phyloP scores from a whole-genome alignment of 2,329 filamentous ascomycete genomes.

The Ophiostoma ips region DNA sequence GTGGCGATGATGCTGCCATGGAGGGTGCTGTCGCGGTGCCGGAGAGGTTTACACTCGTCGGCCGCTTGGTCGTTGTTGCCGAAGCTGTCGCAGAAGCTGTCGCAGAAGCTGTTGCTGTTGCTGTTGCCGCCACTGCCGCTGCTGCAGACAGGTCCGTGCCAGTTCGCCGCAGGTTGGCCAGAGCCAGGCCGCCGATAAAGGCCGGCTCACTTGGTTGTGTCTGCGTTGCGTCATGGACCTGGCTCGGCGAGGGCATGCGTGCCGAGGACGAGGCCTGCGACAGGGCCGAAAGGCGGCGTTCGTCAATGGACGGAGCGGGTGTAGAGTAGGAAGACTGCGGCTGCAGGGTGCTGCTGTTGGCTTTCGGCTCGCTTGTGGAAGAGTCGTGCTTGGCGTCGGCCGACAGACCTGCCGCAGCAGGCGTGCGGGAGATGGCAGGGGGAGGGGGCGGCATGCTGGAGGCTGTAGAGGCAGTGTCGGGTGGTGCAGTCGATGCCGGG shows the following conservation, averaged over 20 bases:
- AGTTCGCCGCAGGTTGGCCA: constrained; percentile 33
- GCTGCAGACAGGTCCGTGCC: constrained; percentile 14
- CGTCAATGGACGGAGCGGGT: constrained; percentile 6
- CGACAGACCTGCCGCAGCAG: constrained; percentile 32
- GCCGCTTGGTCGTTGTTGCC: constrained; percentile 2
- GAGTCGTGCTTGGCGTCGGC: constrained; percentile 2
- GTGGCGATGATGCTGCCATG: constrained; percentile 7
- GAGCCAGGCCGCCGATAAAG: constrained; percentile 42
- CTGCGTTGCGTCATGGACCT: constrained; percentile 16
- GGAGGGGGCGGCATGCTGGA: constrained; percentile 30
- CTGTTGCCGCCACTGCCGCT: constrained; percentile 13
- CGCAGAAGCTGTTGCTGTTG: constrained; percentile 6
- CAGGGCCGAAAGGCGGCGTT: background rate
- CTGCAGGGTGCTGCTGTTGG: constrained; percentile 12
- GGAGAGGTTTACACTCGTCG: background rate
- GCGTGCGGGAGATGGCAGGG: constrained; percentile 35
- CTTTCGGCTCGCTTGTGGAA: constrained; percentile 11
- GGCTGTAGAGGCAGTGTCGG: background rate
- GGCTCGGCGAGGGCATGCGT: constrained; percentile 6
- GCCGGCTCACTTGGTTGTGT: constrained; percentile 24
- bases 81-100: constrained; percentile 4
- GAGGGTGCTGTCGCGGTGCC: constrained; percentile 11
- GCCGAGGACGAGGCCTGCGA: background rate
- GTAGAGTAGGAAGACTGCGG: constrained; percentile 10
- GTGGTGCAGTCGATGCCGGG: background rate